Evolutionary conservation across 1,284 basidiomycete species (phyloP).

Genomic region (Singerocomus rubriflavus): DNA sequence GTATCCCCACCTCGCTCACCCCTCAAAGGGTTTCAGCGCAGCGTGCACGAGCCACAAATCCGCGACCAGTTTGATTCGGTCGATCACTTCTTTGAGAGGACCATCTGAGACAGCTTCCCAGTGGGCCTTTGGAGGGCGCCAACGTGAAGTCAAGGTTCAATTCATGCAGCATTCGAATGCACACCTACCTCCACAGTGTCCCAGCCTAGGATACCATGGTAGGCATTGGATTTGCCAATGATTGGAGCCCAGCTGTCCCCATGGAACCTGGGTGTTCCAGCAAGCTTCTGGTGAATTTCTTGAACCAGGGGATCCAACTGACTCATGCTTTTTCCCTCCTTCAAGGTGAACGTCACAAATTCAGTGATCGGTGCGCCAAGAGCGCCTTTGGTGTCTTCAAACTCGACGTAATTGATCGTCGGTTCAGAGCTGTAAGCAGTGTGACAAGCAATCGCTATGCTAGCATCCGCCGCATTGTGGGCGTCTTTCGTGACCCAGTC

Average conservation of each 20-base stretch:
- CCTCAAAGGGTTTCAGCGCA: conserved; percentile 14
- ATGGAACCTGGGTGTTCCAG: conserved; percentile 22
- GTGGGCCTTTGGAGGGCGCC: conserved; percentile 28
- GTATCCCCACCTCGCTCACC: conserved; percentile 2
- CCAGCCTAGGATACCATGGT: conserved; percentile 34
- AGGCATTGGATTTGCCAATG: conserved; percentile 18
- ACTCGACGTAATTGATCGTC: conserved; percentile 19
- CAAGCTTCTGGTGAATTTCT: conserved; percentile 21
- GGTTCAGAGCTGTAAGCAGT: conserved; percentile 21
- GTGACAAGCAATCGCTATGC: conserved; percentile 2
- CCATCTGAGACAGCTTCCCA: conserved; percentile 29
- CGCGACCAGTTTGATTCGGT: conserved; percentile 26
- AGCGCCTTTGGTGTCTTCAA: conserved; percentile 20
- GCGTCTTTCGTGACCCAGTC: conserved; percentile 28
- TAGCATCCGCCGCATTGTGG: conserved; percentile 4
- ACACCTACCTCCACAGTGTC: conserved; percentile 28
- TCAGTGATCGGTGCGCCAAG: conserved; percentile 31
- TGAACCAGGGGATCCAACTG: conserved; percentile 25
- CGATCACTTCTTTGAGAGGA: conserved; percentile 28
- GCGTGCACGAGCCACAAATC: conserved; percentile 33
- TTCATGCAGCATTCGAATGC: neutral
- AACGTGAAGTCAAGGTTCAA: neutral
- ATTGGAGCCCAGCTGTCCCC: conserved; percentile 33
- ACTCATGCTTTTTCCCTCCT: conserved; percentile 19
- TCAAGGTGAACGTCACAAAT: conserved; percentile 34